Evolutionary conservation across 2,329 filamentous ascomycete genomes (phyloP).

Genomic region (Hypomyces perniciosus): DNA sequence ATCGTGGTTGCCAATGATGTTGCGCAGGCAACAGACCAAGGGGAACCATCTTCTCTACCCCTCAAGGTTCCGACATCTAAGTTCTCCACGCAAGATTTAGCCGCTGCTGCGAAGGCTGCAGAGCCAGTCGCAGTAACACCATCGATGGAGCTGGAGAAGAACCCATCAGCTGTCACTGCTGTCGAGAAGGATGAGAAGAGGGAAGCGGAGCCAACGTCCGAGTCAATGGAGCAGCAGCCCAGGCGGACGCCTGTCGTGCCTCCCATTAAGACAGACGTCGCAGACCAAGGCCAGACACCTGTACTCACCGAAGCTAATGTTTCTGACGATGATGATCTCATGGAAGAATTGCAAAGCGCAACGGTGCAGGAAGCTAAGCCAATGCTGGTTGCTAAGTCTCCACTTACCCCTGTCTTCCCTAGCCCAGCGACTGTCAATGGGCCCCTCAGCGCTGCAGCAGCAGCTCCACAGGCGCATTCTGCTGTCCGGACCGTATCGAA

Average conservation of each 20-base stretch:
- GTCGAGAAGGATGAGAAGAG: slow-evolving; percentile 9
- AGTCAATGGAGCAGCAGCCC: slow-evolving; percentile 22
- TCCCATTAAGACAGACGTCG: slow-evolving; percentile 50
- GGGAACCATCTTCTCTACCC: slow-evolving; percentile 11
- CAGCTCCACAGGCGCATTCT: slow-evolving; percentile 19
- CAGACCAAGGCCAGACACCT: slow-evolving; percentile 18
- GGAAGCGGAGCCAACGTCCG: slow-evolving; percentile 22
- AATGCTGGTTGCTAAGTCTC: slow-evolving; percentile 74
- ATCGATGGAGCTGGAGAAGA: neutral
- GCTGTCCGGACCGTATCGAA: slow-evolving; percentile 44
- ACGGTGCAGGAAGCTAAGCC: slow-evolving; percentile 79
- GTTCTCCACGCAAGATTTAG: slow-evolving; percentile 24
- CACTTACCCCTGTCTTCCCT: slow-evolving; percentile 60
- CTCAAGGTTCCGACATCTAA: slow-evolving; percentile 17
- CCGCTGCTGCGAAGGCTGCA: slow-evolving; percentile 17
- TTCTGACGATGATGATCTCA: slow-evolving; percentile 70
- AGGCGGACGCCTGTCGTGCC: slow-evolving; percentile 38
- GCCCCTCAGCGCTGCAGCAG: slow-evolving; percentile 1
- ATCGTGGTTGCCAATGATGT: slow-evolving; percentile 9
- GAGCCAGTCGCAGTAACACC: slow-evolving; percentile 8
- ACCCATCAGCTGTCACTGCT: slow-evolving; percentile 1
- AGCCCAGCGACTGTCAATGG: slow-evolving; percentile 19
- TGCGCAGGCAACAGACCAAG: slow-evolving; percentile 13
- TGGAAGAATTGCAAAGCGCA: slow-evolving; percentile 79
- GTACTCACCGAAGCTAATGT: slow-evolving; percentile 31